These are phyloP conservation scores for Ruellia speciosa DNA, from an alignment of 305 asterid genomes.

Conservation along the genomic window DNA sequence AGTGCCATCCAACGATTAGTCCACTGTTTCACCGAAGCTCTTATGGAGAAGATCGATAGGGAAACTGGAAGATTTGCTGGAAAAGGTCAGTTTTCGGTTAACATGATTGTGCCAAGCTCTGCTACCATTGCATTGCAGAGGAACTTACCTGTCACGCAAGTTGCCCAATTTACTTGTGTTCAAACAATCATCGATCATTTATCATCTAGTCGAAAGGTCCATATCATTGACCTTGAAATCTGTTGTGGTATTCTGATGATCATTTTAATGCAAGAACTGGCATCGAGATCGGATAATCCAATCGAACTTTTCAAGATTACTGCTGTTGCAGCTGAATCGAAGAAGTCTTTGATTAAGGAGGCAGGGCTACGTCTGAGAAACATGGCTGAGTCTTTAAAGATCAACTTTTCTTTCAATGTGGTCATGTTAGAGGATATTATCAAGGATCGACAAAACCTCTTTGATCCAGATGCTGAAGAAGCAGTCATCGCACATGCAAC, in stretches of 20 bases:
- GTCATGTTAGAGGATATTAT: slow-evolving; percentile 8
- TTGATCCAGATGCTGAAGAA: slow-evolving; percentile 6
- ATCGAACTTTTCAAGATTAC: slow-evolving; percentile 31
- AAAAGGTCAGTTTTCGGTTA: not conserved
- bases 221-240: slow-evolving; percentile 20
- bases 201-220: slow-evolving; percentile 17
- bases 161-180: slow-evolving; percentile 22
- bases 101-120: not conserved
- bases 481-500: slow-evolving; percentile 8
- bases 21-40: slow-evolving; percentile 30
- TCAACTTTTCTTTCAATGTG: slow-evolving; percentile 17
- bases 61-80: slow-evolving; percentile 11
- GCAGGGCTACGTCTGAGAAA: slow-evolving; percentile 18
- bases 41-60: slow-evolving; percentile 23
- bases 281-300: slow-evolving; percentile 18
- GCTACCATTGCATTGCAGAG: slow-evolving; percentile 11
- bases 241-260: slow-evolving; percentile 16
- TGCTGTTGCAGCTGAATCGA: slow-evolving; percentile 26
- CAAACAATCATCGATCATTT: slow-evolving; percentile 26
- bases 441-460: not conserved
- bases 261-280: slow-evolving; percentile 29
- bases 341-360: slow-evolving; percentile 15
- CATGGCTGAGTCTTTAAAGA: slow-evolving; percentile 14
- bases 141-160: slow-evolving; percentile 18
- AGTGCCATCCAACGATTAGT: slow-evolving; percentile 18